Evolutionary conservation across 2,329 filamentous ascomycete genomes (phyloP).

Genomic region (Claviceps sp.): DNA sequence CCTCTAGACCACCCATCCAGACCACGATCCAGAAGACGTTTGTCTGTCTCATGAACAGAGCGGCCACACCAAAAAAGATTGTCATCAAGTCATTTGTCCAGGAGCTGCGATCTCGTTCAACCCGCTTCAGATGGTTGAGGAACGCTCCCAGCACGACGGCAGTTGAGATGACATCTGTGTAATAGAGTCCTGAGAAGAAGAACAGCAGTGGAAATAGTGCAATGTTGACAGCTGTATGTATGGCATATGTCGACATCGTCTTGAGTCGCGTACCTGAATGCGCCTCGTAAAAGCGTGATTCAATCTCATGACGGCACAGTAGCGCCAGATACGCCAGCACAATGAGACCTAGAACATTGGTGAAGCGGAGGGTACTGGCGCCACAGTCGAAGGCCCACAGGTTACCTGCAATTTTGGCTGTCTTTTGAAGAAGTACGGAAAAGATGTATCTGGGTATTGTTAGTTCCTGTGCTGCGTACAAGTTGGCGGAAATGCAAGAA

Average conservation of each 20-base stretch:
- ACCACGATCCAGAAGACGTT: constrained; percentile 93
- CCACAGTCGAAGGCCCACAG: constrained; percentile 14
- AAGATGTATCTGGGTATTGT: constrained; percentile 29
- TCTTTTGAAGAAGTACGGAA: constrained; percentile 19
- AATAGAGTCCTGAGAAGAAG: constrained; percentile 93
- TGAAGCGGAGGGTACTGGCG: constrained; percentile 27
- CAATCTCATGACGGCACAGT: constrained; percentile 38
- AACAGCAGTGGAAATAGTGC: constrained; percentile 79
- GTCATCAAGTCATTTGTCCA: constrained; percentile 28
- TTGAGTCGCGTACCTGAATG: constrained; percentile 8
- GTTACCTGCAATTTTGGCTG: constrained; percentile 6
- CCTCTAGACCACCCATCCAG: constrained; percentile 53
- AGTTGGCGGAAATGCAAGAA: not conserved
- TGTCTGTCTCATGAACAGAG: constrained; percentile 76
- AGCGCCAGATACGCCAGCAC: constrained; percentile 32
- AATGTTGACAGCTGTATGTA: constrained; percentile 63
- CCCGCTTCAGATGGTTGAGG: constrained; percentile 36
- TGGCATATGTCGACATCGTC: constrained; percentile 25
- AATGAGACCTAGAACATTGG: constrained; percentile 29
- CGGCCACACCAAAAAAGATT: constrained; percentile 45
- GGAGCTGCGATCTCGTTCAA: constrained; percentile 20
- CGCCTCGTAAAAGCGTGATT: constrained; percentile 24
- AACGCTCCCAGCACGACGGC: constrained; percentile 61
- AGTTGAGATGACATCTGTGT: constrained; percentile 82
- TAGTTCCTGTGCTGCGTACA: not conserved